Evolutionary conservation across 139 green algal genomes (phyloP).

Genomic region (Nannochloris sp.): DNA sequence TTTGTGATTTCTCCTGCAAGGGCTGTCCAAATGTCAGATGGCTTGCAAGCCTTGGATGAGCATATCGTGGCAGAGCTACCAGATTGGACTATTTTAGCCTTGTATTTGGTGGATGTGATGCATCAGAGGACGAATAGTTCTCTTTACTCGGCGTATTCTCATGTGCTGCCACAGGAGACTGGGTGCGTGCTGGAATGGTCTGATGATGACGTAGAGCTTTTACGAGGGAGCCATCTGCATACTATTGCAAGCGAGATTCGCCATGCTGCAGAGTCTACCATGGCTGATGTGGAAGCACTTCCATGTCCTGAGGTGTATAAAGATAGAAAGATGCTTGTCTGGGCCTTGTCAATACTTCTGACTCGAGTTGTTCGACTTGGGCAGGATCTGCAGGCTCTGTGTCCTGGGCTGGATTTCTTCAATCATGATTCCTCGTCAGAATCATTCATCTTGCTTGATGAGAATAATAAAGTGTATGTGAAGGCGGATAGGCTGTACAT

Average conservation of each 20-base stretch:
- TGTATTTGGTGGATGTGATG: slow-evolving; percentile 43
- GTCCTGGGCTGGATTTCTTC: slow-evolving; percentile 54
- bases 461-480: slow-evolving; percentile 35
- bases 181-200: slow-evolving; percentile 56
- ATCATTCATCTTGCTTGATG: slow-evolving; percentile 31
- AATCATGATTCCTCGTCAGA: slow-evolving; percentile 37
- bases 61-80: slow-evolving; percentile 15
- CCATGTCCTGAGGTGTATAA: slow-evolving; percentile 1
- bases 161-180: slow-evolving; percentile 29
- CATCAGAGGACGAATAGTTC: neutral
- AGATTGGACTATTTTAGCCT: slow-evolving; percentile 53
- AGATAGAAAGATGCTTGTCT: slow-evolving; percentile 28
- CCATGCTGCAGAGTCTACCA: slow-evolving; percentile 21
- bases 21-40: slow-evolving; percentile 15
- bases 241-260: slow-evolving; percentile 27
- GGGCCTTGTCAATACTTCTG: slow-evolving; percentile 51
- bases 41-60: neutral
- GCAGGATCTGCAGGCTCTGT: slow-evolving; percentile 32
- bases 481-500: slow-evolving; percentile 34
- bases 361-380: slow-evolving; percentile 48
- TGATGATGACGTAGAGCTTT: slow-evolving; percentile 35
- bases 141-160: slow-evolving; percentile 27
- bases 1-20: slow-evolving; percentile 32
- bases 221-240: slow-evolving; percentile 24
- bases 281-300: slow-evolving; percentile 26